These are phyloP conservation scores for Aspergillus brunneoviolaceus DNA, from an alignment of 2,329 filamentous ascomycete species.

Conservation along the genomic window DNA sequence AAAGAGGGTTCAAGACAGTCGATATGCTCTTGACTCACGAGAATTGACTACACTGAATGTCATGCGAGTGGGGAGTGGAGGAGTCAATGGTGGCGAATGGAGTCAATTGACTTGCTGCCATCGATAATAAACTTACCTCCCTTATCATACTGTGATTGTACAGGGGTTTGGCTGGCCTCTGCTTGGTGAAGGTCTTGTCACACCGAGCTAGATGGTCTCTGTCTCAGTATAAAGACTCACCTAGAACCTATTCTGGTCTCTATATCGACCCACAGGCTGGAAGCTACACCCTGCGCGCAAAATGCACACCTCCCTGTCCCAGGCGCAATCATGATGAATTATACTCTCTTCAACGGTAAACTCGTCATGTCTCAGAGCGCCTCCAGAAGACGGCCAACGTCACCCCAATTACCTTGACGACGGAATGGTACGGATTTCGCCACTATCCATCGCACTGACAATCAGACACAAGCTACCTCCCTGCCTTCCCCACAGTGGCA, in stretches of 20 bases:
- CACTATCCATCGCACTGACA: not conserved
- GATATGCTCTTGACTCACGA: no score
- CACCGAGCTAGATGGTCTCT: not conserved
- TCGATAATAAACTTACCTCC: not conserved
- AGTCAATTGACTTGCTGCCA: not conserved
- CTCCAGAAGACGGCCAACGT: not conserved
- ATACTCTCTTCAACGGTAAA: not conserved
- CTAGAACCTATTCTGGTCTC: not conserved
- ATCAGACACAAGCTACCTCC: not conserved
- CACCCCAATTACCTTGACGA: not conserved
- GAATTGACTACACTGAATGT: not conserved
- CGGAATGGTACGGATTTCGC: not conserved
- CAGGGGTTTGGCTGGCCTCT: not conserved
- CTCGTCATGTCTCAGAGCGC: not conserved
- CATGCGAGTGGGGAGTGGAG: constrained; percentile 5
- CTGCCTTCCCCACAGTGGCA: constrained; percentile 4
- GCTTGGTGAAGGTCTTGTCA: not conserved
- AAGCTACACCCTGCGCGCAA: not conserved
- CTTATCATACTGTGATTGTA: not conserved
- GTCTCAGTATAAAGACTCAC: not conserved
- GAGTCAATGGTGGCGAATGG: not conserved
- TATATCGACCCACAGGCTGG: not conserved
- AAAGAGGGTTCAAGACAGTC: no score
- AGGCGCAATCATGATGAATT: not conserved
- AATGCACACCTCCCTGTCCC: not conserved